Evolutionary conservation across 805 yeast species (phyloP), one percentile per base, ranked within the genome.

Genomic region (Kuraishia hungarica): DNA sequence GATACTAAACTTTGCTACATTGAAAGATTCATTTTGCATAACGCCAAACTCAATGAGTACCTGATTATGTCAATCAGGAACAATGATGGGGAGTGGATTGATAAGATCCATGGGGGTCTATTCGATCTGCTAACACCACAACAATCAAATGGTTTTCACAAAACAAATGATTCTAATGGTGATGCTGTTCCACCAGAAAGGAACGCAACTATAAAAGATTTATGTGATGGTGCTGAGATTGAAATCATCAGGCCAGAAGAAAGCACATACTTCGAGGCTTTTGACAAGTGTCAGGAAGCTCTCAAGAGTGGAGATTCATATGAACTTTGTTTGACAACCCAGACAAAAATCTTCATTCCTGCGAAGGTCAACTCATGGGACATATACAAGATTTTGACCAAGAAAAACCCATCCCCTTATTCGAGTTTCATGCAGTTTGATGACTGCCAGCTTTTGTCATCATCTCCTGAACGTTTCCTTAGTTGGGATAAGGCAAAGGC

Each of bases 381-480:
- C 19, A 76, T 93, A 2, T 94, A 90, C 72, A 86, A 87, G 64
- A 78, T 83, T 1, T 72, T 94, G 54, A 82, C 89, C 0, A 62
- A 70, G 15, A 79, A 77, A 55, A 94, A 96, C 64, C 98, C 99
- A 2, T 89, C 98, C 0, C 99, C 99, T 1, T 93, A 88, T 66
- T 84, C 97, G 2, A 84, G 94, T 54, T 94, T 72, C 65, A 74
- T 94, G 74, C 77, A 83, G 52, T 87, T 93, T 62, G 77, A 73
- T 1, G 87, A 84, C 58, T 79, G 80, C 26, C 74, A 77, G 13
- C 71, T 94, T 35, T 75, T 93, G 2, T 89, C 97, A 1, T 86
- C 97, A 0, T 93, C 98, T 0, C 99, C 99, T 0, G 99, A 94
- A 67, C 75, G 99, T 59, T 96, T 94, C 64, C 66, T 96, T 53